These are phyloP conservation scores for Trifolium dubium DNA, from an alignment of 306 rosid species.

Conservation along the genomic window DNA sequence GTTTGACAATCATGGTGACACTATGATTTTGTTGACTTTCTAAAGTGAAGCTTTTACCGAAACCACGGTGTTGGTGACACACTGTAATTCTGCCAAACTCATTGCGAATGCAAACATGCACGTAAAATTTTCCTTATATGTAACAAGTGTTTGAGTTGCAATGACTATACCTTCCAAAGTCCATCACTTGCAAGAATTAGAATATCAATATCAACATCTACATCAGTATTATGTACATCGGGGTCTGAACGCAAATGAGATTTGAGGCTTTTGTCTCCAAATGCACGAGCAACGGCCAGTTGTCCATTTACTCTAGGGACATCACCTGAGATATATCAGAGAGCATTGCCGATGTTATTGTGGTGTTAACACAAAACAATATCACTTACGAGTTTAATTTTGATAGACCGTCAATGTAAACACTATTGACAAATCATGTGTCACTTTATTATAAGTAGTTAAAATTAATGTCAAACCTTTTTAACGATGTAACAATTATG, in stretches of 20 bases:
- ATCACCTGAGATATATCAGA: slow-evolving; percentile 54
- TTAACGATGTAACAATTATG: no score
- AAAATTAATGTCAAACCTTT: neutral
- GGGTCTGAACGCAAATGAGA: slow-evolving; percentile 90
- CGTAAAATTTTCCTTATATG: neutral
- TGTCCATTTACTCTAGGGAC: slow-evolving; percentile 96
- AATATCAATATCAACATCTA: slow-evolving; percentile 60
- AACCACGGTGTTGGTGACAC: neutral
- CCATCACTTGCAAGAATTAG: slow-evolving; percentile 92
- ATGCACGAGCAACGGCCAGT: slow-evolving; percentile 94
- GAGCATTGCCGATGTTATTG: neutral
- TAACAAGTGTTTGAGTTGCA: neutral
- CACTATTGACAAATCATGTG: neutral
- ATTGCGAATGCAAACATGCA: neutral
- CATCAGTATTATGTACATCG: slow-evolving; percentile 48
- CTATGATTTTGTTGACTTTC: neutral
- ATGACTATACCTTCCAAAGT: slow-evolving; percentile 81
- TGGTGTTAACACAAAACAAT: neutral
- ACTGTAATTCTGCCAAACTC: neutral
- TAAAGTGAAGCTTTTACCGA: neutral
- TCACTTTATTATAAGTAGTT: neutral
- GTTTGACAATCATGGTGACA: neutral
- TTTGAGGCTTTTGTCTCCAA: slow-evolving; percentile 95
- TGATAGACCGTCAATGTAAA: neutral
- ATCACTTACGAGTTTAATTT: neutral